Evolutionary conservation across 2,329 filamentous ascomycete species (phyloP), one percentile per base, ranked within the genome.

Genomic region (Drechslerella coelobrocha): DNA sequence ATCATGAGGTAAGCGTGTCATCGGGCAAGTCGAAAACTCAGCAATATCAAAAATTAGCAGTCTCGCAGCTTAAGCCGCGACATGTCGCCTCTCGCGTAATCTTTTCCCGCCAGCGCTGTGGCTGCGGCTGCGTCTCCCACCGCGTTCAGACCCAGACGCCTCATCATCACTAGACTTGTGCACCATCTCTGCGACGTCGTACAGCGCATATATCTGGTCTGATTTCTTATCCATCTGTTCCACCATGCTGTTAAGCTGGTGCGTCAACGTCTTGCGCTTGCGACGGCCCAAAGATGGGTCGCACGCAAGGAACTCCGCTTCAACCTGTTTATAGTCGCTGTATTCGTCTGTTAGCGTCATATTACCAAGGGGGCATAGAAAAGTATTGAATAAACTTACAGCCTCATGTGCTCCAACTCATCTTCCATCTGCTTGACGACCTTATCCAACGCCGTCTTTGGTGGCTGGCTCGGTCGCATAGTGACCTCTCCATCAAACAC

Each of bases 171-270:
- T 23, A 45, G 41, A 21, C 9, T 48, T 41, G 23, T 53, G 27
- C 8, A 66, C 61, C 12, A 63, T 48, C 50, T 76, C 75, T 47
- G 75, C 75, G 51, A 76, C 75, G 53, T 76, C 75, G 24, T 76
- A 76, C 29, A 76, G 59, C 9, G 75, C 74, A 48, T 76, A 76
- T 5, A 76, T 76, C 47, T 76, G 75, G 26, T 76, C 75, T 9
- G 72, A 73, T 31, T 76, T 76, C 39, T 74, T 74, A 37, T 76
- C 75, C 74, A 76, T 75, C 34, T 76, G 71, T 10, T 66, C 72
- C 29, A 75, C 75, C 26, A 76, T 75, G 27, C 74, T 73, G 31
- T 74, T 76, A 23, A 75, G 69, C 48, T 76, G 73, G 14, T 68
- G 63, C 7, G 74, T 76, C 24, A 76, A 61, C 2, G 65, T 53